Evolutionary conservation across 2,329 filamentous ascomycete genomes (phyloP), one percentile per base, ranked within the genome.

Genomic region (Davidsoniella neocaledoniae): DNA sequence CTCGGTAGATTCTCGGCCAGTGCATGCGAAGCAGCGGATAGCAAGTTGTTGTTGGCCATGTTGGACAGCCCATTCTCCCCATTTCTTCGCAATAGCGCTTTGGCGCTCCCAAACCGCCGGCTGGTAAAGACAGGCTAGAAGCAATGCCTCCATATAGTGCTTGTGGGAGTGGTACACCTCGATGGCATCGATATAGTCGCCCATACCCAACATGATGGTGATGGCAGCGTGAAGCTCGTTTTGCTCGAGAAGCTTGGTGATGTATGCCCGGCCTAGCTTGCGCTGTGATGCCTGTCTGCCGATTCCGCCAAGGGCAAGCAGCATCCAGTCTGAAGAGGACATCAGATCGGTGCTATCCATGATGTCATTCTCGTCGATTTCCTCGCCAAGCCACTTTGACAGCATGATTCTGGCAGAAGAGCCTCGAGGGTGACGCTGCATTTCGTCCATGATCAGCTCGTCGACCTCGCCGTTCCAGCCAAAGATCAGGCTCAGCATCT

Each of bases 291-390:
- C 72, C 19, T 67, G 63, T 2, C 79, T 76, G 47, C 84, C 86
- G 65, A 96, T 93, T 39, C 86, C 84, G 60, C 86, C 94, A 47
- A 98, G 66, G 9, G 91, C 90, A 36, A 98, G 69, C 52, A 96
- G 68, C 86, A 98, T 95, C 91, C 91, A 98, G 64, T 96, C 91
- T 0, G 86, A 85, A 2, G 84, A 86, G 8, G 86, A 90, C 74
- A 91, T 88, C n/a, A 85, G 82, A 56, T 90, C 79, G 0, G 86
- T 83, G 41, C 78, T 84, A 2, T 84, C 78, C 9, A 79, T 74
- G 75, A 94, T 84, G 39, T 86, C 74, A 58, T 94, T 86, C 0
- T 81, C 74, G 53, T 86, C 80, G 1, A 46, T 45, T 37, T 86
- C 77, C 54, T 94, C 84, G 12, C 88, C 87, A 0, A 98, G 74